Conservation (phyloP, 768 basidiomycete genomes). For the Tylopilus vinaceipallidus region DNA sequence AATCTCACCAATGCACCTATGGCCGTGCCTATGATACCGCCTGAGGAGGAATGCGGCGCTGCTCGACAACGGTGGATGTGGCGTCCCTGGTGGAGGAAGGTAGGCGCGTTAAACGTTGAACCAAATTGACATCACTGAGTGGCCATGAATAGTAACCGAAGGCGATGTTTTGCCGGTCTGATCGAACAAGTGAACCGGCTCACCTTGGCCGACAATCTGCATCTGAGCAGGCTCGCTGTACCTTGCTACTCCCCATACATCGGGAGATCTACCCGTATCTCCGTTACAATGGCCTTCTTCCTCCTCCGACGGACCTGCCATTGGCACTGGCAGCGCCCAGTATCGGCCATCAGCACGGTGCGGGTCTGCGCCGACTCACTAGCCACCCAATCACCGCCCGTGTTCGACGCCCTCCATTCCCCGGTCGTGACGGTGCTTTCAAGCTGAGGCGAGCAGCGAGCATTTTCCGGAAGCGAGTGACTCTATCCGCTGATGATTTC, state of each 20-base stretch:
- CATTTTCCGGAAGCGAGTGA: too few relatives aligned
- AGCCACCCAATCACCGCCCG: background rate
- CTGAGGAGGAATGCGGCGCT: background rate
- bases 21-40: conserved; percentile 2
- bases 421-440: too few relatives aligned
- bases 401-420: background rate
- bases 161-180: background rate
- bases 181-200: background rate
- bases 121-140: background rate
- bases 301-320: background rate
- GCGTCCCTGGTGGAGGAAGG: conserved; percentile 1
- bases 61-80: conserved; percentile 1
- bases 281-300: background rate
- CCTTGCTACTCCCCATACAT: too few relatives aligned
- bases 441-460: too few relatives aligned
- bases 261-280: too few relatives aligned
- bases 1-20: background rate
- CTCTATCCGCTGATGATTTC: background rate
- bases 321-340: too few relatives aligned
- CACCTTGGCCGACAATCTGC: background rate
- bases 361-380: background rate
- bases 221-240: too few relatives aligned
- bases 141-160: background rate
- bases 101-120: background rate
- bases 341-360: background rate